Evolutionary conservation across 2,329 filamentous ascomycete genomes (phyloP).

Genomic region (Epichloe aotearoae): DNA sequence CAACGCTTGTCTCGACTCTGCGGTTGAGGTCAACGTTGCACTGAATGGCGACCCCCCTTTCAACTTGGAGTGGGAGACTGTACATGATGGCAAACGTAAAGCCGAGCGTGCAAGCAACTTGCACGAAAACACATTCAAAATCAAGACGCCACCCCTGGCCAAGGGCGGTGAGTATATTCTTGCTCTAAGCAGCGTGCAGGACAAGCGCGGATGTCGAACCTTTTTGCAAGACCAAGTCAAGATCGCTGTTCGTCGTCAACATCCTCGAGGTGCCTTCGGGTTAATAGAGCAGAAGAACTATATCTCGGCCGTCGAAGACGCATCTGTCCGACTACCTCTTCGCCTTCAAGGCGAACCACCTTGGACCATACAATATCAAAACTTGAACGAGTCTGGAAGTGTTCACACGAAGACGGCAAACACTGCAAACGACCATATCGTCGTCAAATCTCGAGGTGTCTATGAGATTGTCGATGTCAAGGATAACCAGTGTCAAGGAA

Average conservation of each 20-base stretch:
- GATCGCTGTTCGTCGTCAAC: slow-evolving; percentile 77
- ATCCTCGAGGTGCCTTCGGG: slow-evolving; percentile 76
- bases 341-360: slow-evolving; percentile 75
- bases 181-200: slow-evolving; percentile 72
- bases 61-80: slow-evolving; percentile 79
- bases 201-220: slow-evolving; percentile 78
- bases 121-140: slow-evolving; percentile 47
- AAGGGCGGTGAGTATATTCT: slow-evolving; percentile 86
- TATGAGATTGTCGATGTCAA: slow-evolving; percentile 70
- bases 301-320: slow-evolving; percentile 64
- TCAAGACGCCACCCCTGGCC: slow-evolving; percentile 60
- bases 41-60: slow-evolving; percentile 79
- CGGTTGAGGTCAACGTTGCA: slow-evolving; percentile 58
- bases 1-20: slow-evolving; percentile 71
- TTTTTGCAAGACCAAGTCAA: slow-evolving; percentile 71
- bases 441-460: slow-evolving; percentile 52
- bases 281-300: slow-evolving; percentile 67
- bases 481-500: slow-evolving; percentile 72
- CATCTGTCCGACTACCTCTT: slow-evolving; percentile 61
- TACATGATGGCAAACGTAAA: slow-evolving; percentile 76
- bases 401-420: slow-evolving; percentile 35
- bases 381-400: slow-evolving; percentile 40
- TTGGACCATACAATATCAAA: slow-evolving; percentile 69
- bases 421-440: slow-evolving; percentile 53
- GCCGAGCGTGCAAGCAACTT: slow-evolving; percentile 55